Evolutionary conservation across 1,284 basidiomycete genomes (phyloP), one percentile per base, ranked within the genome.

Genomic region (Ustilago tritici): DNA sequence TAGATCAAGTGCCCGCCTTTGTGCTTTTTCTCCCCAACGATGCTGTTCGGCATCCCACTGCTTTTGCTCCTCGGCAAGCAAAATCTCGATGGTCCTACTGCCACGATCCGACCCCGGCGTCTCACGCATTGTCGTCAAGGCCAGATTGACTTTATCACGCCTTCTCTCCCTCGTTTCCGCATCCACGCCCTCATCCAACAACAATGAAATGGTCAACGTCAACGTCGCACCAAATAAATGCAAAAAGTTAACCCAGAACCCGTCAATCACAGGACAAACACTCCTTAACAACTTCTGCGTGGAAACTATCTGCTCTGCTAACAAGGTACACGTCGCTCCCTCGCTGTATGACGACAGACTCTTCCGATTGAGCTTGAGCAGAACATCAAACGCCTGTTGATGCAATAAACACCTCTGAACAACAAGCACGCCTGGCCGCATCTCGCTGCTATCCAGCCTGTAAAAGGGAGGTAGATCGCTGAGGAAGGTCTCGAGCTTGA

Each of bases 381-480:
- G 53, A 40, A 80, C 65, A 55, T 77, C 65, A 31, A 82, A 81
- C 4, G 79, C 59, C 46, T 73, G 79, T 47, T 82, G 81, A 50
- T 82, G 75, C 41, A 82, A 54, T 14, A 82, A 54, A 50, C 76
- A 75, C 17, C 81, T 64, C 50, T 82, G 80, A 17, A 81, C 72
- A n/a, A 66, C 71, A 2, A 77, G 32, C 19, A 80, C 59, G 31
- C 61, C 65, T 10, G 78, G 78, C 3, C 65, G 61, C 63, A 65
- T 74, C 47, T 60, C 64, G 50, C 36, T 62, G 40, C 80, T 78
- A 14, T 74, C 70, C 11, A 78, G 59, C 2, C 57, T 43, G 53
- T 69, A 82, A 63, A 80, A 80, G 7, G 65, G 59, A 4, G 80
- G 81, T 31, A 79, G n/a, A 19, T 72, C 76, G 52, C 53, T 64